Conservation (phyloP, 345 rosid genomes). For the Streptanthus diversifolius region DNA sequence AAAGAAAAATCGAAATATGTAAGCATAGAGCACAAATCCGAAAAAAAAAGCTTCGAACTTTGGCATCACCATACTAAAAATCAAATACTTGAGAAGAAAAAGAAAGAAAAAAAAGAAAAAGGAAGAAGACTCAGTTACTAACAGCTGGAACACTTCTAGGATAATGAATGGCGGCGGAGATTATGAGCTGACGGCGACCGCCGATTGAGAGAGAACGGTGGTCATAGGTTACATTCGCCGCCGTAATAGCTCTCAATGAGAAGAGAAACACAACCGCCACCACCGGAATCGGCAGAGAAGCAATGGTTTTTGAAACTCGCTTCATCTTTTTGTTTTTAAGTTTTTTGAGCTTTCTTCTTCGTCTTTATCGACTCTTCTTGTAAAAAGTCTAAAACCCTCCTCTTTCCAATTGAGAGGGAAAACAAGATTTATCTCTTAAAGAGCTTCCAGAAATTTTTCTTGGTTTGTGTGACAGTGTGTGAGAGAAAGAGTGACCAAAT, state of each 20-base stretch:
- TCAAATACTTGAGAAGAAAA: not conserved
- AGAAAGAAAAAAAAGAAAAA: not conserved
- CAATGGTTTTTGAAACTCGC: constrained; percentile 6
- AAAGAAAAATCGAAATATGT: not conserved
- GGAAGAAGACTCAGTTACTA: constrained; percentile 1
- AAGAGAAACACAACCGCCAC: constrained; percentile 17
- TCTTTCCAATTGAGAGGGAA: constrained; percentile 6
- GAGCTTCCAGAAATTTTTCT: constrained; percentile 13
- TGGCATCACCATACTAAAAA: not conserved
- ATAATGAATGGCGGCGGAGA: constrained; percentile 71
- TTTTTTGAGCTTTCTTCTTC: not conserved
- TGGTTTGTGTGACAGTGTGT: constrained; percentile 7
- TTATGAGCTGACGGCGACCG: constrained; percentile 59
- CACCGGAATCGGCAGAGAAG: constrained; percentile 12
- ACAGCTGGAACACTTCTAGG: constrained; percentile 77
- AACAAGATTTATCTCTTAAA: constrained; percentile 22
- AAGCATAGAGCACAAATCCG: not conserved
- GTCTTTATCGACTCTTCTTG: not conserved
- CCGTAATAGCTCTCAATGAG: constrained; percentile 11
- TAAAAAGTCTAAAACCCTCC: not conserved
- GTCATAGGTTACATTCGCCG: constrained; percentile 55
- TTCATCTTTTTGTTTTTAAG: constrained; percentile 6
- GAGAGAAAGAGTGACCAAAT: constrained; percentile 10
- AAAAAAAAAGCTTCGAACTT: constrained; percentile 19
- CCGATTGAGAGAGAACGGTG: constrained; percentile 55